Base-by-base conservation (phyloP, 345 rosid species). In the Xanthoceras sorbifolium region DNA sequence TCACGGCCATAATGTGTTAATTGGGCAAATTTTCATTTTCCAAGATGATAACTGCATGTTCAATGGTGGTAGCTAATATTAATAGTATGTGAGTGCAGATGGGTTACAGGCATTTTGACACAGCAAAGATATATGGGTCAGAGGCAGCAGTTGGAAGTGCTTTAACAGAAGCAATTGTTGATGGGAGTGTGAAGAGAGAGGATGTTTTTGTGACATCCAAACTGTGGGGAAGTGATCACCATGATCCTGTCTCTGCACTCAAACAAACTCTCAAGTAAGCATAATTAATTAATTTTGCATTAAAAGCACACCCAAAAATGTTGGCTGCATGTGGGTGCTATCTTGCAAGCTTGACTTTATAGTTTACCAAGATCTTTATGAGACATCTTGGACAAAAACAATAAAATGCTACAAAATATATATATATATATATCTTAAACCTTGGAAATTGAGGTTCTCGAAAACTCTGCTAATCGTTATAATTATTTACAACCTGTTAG, bases 61-160 rank as follows among this genome's bases (percentile, higher is more conserved):
- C 38, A 34, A 34, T 34, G 59, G 14, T 11, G 48, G 48, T 42
- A 42, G 12, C 48, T 42, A 46, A 46, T 46, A 22, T 3, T 48
- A 29, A 31, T 67, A 72, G 61, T 28, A 3, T 5, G 14, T 72
- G 25, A 52, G 7, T 73, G 72, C 89, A 95, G 98, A 80, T 87
- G 76, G 98, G 99, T 23, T 95, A 93, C 74, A 84, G 96, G 75
- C 99, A 95, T 84, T 88, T 95, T 42, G 99, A 93, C 79, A 91
- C 99, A 0, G 98, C 97, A 25, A 89, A 83, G 81, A 84, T 95
- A 66, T 95, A 95, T 72, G 93, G 92, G 29, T 93, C 98, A 1
- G 97, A 94, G 87, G 82, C 89, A 68, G 92, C 95, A 1, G 82
- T 93, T n/a, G 98, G 98, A 25, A 83, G 75, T 76, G 97, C 93